A percentile compares a stretch with the other conserved stretches of the same genome.
These are phyloP conservation scores for Arthroderma sp. DNA, from an alignment of 2,329 filamentous ascomycete species.

Conservation along the genomic window DNA sequence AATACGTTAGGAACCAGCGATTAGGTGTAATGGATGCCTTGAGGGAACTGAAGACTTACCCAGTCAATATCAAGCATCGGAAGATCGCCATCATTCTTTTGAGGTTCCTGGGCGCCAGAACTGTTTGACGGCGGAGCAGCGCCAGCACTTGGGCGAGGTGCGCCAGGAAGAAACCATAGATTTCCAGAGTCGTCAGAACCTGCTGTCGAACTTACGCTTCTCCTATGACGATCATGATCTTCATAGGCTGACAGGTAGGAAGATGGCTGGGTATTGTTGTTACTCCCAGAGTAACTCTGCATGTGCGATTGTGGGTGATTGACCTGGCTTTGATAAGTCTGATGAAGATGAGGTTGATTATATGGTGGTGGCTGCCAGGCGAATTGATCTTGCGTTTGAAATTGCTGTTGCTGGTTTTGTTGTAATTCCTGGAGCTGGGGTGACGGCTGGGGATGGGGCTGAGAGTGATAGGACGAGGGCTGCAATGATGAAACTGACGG, in stretches of 20 bases:
- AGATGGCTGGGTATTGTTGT: constrained; percentile 1
- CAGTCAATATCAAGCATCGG: constrained; percentile 49
- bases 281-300: neutral
- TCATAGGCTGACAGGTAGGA: neutral
- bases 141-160: constrained; percentile 8
- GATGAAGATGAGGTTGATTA: neutral
- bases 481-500: too few relatives aligned
- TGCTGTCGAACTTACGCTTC: constrained; percentile 9
- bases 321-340: neutral
- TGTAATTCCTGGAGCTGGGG: too few relatives aligned
- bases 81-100: constrained; percentile 13
- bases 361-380: neutral
- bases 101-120: constrained; percentile 2
- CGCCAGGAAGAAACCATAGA: constrained; percentile 11
- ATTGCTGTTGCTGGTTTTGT: neutral
- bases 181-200: constrained; percentile 10
- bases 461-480: neutral
- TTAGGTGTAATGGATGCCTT: neutral
- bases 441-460: neutral
- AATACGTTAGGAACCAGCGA: neutral
- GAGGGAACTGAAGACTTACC: constrained; percentile 35
- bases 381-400: neutral
- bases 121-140: constrained; percentile 8
- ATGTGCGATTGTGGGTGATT: neutral
- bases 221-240: neutral